Evolutionary conservation across 2,329 filamentous ascomycete species (phyloP), one percentile per base, ranked within the genome.

Genomic region (Penicillium occitanis): DNA sequence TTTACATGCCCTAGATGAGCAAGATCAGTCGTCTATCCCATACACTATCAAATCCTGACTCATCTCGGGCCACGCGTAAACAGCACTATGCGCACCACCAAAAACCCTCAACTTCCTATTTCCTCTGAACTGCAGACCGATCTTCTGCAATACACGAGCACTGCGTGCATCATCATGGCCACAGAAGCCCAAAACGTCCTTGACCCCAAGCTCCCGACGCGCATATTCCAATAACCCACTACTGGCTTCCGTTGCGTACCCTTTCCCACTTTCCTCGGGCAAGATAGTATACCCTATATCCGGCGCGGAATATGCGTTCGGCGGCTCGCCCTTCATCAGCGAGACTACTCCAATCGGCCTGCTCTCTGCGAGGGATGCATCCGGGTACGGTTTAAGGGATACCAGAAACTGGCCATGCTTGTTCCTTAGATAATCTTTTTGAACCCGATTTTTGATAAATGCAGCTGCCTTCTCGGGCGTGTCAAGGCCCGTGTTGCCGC

Each of bases 281-380:
- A 73, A 33, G 4, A 73, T 67, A 2, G 69, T 67, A 64, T 68
- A 74, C n/a, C 72, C 71, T 19, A 74, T 63, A 63, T 74, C 72
- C 2, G 64, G 64, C 3, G 6, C 13, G 1, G 28, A n/a, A 35
- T 72, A 72, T 2, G 68, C 71, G 11, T 61, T 66, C n/a, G 71
- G 69, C 3, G 67, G 66, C 22, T 67, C 37, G 1, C 70, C 68
- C 40, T 70, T 70, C 65, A 69, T 68, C 6, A 71, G 61, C 0
- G 71, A 71, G 1, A 69, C 69, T 1, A 50, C 63, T 1, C 71
- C 71, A n/a, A 73, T 68, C 4, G 44, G 19, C n/a, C 19, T 64
- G 57, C 67, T 63, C 50, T 62, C 40, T 19, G 22, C 48, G 3
- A 59, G 63, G 8, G 63, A 28, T 28, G 50, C 59, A 11, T 55